Evolutionary conservation across 345 rosid species (phyloP).

Genomic region (Rhizophora apiculata): DNA sequence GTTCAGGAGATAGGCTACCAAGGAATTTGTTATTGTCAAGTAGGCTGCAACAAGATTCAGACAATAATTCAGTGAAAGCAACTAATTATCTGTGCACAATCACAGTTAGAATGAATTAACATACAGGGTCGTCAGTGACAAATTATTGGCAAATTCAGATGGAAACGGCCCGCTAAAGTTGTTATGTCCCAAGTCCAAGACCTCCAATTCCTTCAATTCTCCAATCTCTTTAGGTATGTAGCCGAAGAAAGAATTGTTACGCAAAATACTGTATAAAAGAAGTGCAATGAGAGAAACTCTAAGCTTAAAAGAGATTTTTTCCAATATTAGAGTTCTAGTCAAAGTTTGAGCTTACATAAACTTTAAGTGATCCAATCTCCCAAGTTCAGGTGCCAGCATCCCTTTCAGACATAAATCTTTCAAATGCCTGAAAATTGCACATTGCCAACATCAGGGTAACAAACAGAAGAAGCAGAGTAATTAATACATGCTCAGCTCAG

Average conservation of each 20-base stretch:
- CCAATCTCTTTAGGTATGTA: slow-evolving; percentile 65
- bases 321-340: not conserved
- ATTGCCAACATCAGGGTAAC: slow-evolving; percentile 12
- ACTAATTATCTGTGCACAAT: not conserved
- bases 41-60: slow-evolving; percentile 32
- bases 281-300: not conserved
- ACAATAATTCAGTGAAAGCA: slow-evolving; percentile 14
- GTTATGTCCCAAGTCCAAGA: slow-evolving; percentile 78
- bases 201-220: slow-evolving; percentile 62
- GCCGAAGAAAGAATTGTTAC: slow-evolving; percentile 80
- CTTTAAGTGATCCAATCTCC: slow-evolving; percentile 50
- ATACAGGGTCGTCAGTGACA: slow-evolving; percentile 48
- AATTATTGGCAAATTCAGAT: slow-evolving; percentile 32
- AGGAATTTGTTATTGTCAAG: slow-evolving; percentile 53
- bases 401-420: slow-evolving; percentile 76
- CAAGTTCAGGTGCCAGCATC: slow-evolving; percentile 67
- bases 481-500: not conserved
- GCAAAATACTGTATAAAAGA: slow-evolving; percentile 48
- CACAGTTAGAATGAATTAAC: slow-evolving; percentile 13
- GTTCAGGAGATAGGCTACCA: slow-evolving; percentile 35
- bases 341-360: slow-evolving; percentile 56
- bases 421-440: slow-evolving; percentile 46
- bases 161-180: slow-evolving; percentile 65
- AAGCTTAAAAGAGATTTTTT: not conserved
- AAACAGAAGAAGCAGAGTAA: not conserved